Percentiles rank a stretch among this genome's conserved stretches.
phyloP scores from a whole-genome alignment of 2,329 filamentous ascomycete species.

The Sarocladium oryzae region DNA sequence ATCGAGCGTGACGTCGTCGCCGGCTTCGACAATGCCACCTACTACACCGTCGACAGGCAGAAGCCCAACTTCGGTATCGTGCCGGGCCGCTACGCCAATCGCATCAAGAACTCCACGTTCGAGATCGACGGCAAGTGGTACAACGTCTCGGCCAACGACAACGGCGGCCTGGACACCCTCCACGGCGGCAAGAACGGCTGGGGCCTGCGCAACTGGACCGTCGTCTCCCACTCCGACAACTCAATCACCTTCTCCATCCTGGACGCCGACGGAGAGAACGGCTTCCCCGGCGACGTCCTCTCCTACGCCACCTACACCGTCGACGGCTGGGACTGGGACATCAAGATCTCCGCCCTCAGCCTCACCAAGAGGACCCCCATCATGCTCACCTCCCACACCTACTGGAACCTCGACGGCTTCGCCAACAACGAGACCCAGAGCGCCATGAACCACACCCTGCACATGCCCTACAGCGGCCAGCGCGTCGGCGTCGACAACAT shows the following conservation, averaged over 20 bases:
- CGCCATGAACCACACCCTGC: slow-evolving; percentile 64
- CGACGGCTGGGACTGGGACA: slow-evolving; percentile 59
- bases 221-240: slow-evolving; percentile 58
- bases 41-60: slow-evolving; percentile 57
- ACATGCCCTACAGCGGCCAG: slow-evolving; percentile 66
- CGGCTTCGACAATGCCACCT: slow-evolving; percentile 69
- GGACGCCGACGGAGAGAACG: slow-evolving; percentile 66
- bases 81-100: slow-evolving; percentile 72
- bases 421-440: slow-evolving; percentile 62
- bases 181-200: slow-evolving; percentile 67
- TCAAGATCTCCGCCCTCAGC: slow-evolving; percentile 65
- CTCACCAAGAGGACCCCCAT: slow-evolving; percentile 74
- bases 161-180: slow-evolving; percentile 56
- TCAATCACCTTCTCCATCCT: slow-evolving; percentile 71
- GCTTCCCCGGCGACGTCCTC: slow-evolving; percentile 72
- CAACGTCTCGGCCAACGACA: slow-evolving; percentile 57
- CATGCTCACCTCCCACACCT: slow-evolving; percentile 69
- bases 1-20: slow-evolving; percentile 63
- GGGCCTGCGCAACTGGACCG: slow-evolving; percentile 73
- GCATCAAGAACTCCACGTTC: slow-evolving; percentile 72
- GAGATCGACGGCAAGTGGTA: slow-evolving; percentile 57
- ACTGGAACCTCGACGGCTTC: slow-evolving; percentile 81
- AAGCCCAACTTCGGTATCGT: slow-evolving; percentile 69
- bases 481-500: slow-evolving; percentile 64
- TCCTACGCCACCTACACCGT: slow-evolving; percentile 70